Conservation (phyloP, 176 grass and related monocot genomes). For the Hyparrhenia diplandra region DNA sequence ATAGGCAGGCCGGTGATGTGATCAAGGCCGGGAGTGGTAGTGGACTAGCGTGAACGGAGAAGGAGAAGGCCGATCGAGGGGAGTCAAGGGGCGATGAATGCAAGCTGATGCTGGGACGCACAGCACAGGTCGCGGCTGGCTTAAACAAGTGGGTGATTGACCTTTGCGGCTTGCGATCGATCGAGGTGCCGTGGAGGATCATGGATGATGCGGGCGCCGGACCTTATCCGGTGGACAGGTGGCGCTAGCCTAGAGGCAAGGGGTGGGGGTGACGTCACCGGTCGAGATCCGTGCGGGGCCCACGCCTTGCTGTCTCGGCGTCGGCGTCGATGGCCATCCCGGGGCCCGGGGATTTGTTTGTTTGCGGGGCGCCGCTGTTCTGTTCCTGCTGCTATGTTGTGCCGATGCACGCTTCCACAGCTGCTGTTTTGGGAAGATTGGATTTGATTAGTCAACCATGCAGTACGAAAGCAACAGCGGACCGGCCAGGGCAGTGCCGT, state of each 20-base stretch:
- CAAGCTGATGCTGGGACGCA: constrained; percentile 28
- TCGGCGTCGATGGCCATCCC: not conserved
- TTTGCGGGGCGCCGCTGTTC: no score
- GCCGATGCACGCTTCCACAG: no score
- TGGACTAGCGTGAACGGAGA: not conserved
- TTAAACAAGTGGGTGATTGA: constrained; percentile 5
- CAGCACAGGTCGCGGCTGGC: not conserved
- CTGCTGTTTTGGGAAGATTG: no score
- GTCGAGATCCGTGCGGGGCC: not conserved
- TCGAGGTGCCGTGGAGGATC: no score
- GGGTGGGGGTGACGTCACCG: not conserved
- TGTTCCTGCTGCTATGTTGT: no score
- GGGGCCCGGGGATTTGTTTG: no score
- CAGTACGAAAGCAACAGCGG: no score
- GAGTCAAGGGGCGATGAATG: constrained; percentile 23
- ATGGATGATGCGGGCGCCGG: not conserved
- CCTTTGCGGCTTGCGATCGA: not conserved
- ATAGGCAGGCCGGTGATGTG: not conserved
- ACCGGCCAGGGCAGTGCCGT: no score
- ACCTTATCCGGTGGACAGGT: not conserved
- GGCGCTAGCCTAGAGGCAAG: not conserved
- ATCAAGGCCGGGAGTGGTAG: not conserved
- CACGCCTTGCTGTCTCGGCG: not conserved
- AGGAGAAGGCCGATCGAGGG: no score
- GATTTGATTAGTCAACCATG: no score